A percentile compares a stretch with the other conserved stretches of the same genome.
Conservation (phyloP, 768 basidiomycete genomes). For the Agaricus subrufescens region DNA sequence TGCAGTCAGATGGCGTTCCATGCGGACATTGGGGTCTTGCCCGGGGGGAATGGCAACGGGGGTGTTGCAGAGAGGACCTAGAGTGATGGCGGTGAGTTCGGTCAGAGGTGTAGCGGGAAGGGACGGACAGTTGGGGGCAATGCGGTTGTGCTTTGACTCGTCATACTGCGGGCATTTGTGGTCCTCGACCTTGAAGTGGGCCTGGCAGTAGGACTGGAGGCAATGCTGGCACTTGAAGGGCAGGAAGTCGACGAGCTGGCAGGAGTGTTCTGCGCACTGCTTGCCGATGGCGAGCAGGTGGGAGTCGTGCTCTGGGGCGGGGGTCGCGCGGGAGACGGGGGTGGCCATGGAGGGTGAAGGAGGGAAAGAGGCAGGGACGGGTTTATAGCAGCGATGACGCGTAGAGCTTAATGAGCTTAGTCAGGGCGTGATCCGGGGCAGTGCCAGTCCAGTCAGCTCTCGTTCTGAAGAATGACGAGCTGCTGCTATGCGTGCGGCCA, state of each 20-base stretch:
- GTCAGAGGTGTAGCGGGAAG: neutral
- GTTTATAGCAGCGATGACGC: neutral
- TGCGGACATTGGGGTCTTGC: slow-evolving; percentile 75
- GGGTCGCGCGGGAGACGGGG: slow-evolving; percentile 15
- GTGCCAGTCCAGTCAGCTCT: no score
- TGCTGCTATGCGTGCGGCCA: neutral
- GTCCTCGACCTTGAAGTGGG: slow-evolving; percentile 68
- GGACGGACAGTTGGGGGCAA: slow-evolving; percentile 69
- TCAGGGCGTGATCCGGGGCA: no score
- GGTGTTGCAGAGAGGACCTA: slow-evolving; percentile 73
- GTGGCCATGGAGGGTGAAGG: slow-evolving; percentile 1
- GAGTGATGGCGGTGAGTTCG: neutral
- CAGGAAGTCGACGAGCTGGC: slow-evolving; percentile 75
- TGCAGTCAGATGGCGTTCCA: slow-evolving; percentile 68
- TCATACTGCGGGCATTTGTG: slow-evolving; percentile 73
- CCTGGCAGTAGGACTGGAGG: slow-evolving; percentile 62
- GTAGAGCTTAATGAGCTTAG: no score
- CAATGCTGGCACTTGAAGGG: slow-evolving; percentile 88
- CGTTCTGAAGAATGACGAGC: no score
- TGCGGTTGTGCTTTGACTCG: slow-evolving; percentile 62
- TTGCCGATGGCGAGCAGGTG: slow-evolving; percentile 64
- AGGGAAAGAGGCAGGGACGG: neutral
- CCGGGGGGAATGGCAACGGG: slow-evolving; percentile 74
- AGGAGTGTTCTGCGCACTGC: slow-evolving; percentile 65
- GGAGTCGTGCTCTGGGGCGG: slow-evolving; percentile 35